Base-by-base conservation (phyloP, 1,284 basidiomycete species). In the Stygiomarasmius scandens region DNA sequence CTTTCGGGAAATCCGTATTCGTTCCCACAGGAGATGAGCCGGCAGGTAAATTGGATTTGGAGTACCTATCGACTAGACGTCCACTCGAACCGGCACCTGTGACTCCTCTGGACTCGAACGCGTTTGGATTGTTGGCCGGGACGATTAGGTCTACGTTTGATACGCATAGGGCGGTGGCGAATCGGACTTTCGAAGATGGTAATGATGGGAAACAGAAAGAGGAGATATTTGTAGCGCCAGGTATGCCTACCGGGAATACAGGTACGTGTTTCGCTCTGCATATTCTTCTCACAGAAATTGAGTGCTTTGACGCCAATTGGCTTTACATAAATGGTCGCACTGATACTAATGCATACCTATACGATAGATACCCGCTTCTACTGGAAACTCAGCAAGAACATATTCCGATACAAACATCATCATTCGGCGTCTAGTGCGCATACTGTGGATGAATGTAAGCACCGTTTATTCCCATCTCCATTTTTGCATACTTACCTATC, bases 401-500 rank as follows among this genome's bases (percentile, higher is more conserved):
- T 73, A 45, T 72, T 72, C 66, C 67, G 70, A 32, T 74, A 71
- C 56, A 71, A 56, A 41, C 76, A 80, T 56, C 63, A 63, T 44
- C 74, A 76, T 56, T 62, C 60, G 16, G 73, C 71, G 61, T 70
- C 63, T 36, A 80, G 80, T 3, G 75, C 86, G 25, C 90, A 92
- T 68, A 90, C 90, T 0, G 82, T 87, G 41, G 82, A 87, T 59
- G 86, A 88, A 74, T 73, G 80, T 76, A 62, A 62, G 74, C 12
- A 9, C 22, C 22, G 32, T 44, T 41, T 45, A 22, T 22, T 36
- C 47, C n/a, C 38, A 4, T 41, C n/a, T 20, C 8, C 41, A 25
- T 22, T 20, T 29, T 20, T 38, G 2, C 20, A 43, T 10, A 49
- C 24, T 32, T 24, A n/a, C n/a, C n/a, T n/a, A n/a, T n/a, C n/a